Evolutionary conservation across 768 basidiomycete genomes (phyloP).

Genomic region (Xerocomus spinulosus): DNA sequence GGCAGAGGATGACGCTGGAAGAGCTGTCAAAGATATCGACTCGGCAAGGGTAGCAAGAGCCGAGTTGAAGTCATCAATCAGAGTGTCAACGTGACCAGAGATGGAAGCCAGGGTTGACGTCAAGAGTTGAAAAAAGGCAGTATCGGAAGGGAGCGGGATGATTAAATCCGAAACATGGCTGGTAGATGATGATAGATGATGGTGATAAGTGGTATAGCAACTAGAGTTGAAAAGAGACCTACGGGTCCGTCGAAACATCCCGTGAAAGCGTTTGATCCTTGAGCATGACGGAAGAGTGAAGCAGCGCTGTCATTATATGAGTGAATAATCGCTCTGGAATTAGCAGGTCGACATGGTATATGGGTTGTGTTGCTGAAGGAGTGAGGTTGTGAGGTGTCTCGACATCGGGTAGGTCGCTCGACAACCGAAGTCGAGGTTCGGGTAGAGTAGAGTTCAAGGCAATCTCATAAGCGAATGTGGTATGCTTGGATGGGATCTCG

Average conservation of each 20-base stretch:
- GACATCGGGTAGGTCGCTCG: slow-evolving; percentile 21
- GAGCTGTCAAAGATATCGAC: slow-evolving; percentile 30
- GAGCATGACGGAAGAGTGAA: background rate
- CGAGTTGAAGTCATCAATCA: slow-evolving; percentile 48
- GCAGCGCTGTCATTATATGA: slow-evolving; percentile 6
- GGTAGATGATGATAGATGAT: background rate
- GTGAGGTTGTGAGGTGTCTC: background rate
- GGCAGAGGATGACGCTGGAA: slow-evolving; percentile 30
- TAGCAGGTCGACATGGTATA: slow-evolving; percentile 10
- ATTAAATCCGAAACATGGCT: slow-evolving; percentile 47
- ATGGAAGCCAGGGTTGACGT: slow-evolving; percentile 55
- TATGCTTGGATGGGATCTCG: slow-evolving; percentile 6
- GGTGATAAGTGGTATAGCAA: background rate
- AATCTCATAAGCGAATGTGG: slow-evolving; percentile 53
- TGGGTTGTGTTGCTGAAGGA: background rate
- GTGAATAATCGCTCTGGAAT: slow-evolving; percentile 10
- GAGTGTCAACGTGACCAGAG: slow-evolving; percentile 42
- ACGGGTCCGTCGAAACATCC: slow-evolving; percentile 4
- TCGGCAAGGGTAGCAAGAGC: slow-evolving; percentile 47
- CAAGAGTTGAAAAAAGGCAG: slow-evolving; percentile 75
- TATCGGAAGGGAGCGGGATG: slow-evolving; percentile 77
- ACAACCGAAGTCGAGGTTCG: slow-evolving; percentile 55
- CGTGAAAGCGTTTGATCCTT: background rate
- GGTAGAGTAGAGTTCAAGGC: slow-evolving; percentile 41
- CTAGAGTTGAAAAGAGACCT: background rate